Evolutionary conservation across 768 basidiomycete species (phyloP).

Genomic region (Boletus pseudo-olivaceus): DNA sequence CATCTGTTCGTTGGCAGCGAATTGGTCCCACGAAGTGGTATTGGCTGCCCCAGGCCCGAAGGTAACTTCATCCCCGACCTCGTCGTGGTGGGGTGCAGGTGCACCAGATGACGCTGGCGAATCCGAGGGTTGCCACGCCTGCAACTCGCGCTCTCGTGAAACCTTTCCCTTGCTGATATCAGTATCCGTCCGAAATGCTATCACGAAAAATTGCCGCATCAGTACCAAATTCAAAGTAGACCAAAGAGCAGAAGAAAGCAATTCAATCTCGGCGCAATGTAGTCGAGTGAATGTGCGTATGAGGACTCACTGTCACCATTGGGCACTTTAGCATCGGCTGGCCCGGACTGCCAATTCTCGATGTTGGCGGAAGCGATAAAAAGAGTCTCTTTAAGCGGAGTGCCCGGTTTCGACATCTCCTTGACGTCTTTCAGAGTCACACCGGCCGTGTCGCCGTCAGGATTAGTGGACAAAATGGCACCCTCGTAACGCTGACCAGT

Average conservation of each 20-base stretch:
- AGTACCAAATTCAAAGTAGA: conserved; percentile 1
- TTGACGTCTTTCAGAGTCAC: conserved; percentile 76
- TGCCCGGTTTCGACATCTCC: conserved; percentile 63
- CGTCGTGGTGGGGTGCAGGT: conserved; percentile 25
- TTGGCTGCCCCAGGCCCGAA: conserved; percentile 54
- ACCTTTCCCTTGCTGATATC: conserved; percentile 64
- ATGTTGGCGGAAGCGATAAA: conserved; percentile 74
- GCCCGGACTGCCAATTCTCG: conserved; percentile 68
- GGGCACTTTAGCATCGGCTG: conserved; percentile 63
- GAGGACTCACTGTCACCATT: conserved; percentile 66
- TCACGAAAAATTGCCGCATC: conserved; percentile 11
- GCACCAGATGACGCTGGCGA: conserved; percentile 30
- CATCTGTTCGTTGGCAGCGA: conserved; percentile 85
- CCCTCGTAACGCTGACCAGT: conserved; percentile 72
- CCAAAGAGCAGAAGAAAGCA: neutral
- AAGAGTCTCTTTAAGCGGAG: conserved; percentile 64
- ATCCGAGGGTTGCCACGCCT: conserved; percentile 63
- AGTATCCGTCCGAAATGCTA: conserved; percentile 79
- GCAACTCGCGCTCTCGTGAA: conserved; percentile 70
- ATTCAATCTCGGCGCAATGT: neutral
- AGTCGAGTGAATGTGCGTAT: neutral
- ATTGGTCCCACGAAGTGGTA: conserved; percentile 80
- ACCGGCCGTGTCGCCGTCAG: conserved; percentile 67
- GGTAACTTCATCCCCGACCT: conserved; percentile 60
- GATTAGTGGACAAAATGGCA: conserved; percentile 54